Percentiles rank a stretch among this genome's conserved stretches.
Conservation (phyloP, 2,329 filamentous ascomycete species). For the Clathrospora elynae region DNA sequence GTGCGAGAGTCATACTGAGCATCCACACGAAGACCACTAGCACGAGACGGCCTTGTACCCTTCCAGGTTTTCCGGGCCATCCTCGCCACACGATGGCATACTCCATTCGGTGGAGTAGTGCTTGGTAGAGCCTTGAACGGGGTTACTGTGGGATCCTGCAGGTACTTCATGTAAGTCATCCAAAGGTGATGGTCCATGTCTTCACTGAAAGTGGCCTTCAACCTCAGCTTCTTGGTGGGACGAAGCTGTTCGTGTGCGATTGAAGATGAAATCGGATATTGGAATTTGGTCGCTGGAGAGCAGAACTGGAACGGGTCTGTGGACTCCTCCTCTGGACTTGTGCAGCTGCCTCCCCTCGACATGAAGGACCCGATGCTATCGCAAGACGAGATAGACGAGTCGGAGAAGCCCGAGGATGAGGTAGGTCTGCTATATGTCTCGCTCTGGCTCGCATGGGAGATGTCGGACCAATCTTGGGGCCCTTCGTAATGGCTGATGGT, state of each 20-base stretch:
- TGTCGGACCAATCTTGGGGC: constrained; percentile 41
- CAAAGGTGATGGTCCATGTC: constrained; percentile 71
- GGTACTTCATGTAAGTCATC: constrained; percentile 68
- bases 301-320: constrained; percentile 61
- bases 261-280: constrained; percentile 40
- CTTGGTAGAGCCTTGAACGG: constrained; percentile 71
- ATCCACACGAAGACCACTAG: constrained; percentile 23
- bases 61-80: constrained; percentile 67
- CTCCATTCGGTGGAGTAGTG: constrained; percentile 66
- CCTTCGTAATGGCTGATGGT: constrained; percentile 36
- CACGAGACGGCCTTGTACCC: constrained; percentile 48
- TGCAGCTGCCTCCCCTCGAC: constrained; percentile 65
- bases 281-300: constrained; percentile 40
- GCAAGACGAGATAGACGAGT: constrained; percentile 66
- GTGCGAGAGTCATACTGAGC: constrained; percentile 31
- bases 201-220: constrained; percentile 59
- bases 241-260: constrained; percentile 34
- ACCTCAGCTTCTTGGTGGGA: constrained; percentile 51
- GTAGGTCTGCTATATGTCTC: constrained; percentile 59
- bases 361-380: constrained; percentile 62
- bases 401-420: constrained; percentile 64
- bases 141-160: constrained; percentile 69
- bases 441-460: constrained; percentile 40
- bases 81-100: constrained; percentile 66
- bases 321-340: constrained; percentile 64